Percentiles rank a stretch among this genome's conserved stretches.
Conservation (phyloP, 306 rosid genomes). For the Argentina anserina region DNA sequence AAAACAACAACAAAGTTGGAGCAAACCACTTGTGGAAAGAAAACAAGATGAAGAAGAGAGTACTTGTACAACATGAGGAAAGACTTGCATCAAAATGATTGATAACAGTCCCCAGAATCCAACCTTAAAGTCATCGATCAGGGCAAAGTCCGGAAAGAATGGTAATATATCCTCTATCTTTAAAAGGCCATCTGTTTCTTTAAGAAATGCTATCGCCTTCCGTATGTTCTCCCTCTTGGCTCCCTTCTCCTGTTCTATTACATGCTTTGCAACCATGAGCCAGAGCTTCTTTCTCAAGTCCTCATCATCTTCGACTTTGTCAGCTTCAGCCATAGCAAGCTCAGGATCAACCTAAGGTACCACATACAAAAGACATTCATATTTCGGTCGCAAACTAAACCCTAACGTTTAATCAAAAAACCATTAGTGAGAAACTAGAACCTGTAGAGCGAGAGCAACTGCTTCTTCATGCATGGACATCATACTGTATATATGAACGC, state of each 20-base stretch:
- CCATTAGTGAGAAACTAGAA: slow-evolving; percentile 31
- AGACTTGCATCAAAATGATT: slow-evolving; percentile 1
- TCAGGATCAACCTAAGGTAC: slow-evolving; percentile 80
- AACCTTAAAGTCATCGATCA: slow-evolving; percentile 97
- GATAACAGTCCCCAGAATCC: slow-evolving; percentile 6
- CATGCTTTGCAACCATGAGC: slow-evolving; percentile 98
- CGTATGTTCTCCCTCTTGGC: slow-evolving; percentile 95
- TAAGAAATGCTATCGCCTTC: slow-evolving; percentile 96
- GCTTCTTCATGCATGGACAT: slow-evolving; percentile 99
- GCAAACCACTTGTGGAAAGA: not conserved
- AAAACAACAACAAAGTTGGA: not conserved
- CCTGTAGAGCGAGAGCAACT: slow-evolving; percentile 98
- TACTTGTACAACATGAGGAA: not conserved
- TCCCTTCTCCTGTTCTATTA: slow-evolving; percentile 91
- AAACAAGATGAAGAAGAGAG: not conserved
- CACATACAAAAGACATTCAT: slow-evolving; percentile 23
- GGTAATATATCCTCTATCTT: slow-evolving; percentile 96
- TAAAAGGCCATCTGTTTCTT: slow-evolving; percentile 93
- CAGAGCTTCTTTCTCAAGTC: slow-evolving; percentile 98
- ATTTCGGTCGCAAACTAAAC: not conserved
- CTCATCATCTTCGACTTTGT: slow-evolving; percentile 95
- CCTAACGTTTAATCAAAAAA: slow-evolving; percentile 1
- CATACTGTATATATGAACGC: slow-evolving; percentile 99
- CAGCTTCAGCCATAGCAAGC: slow-evolving; percentile 99
- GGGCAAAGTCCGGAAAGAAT: slow-evolving; percentile 94